Evolutionary conservation across 768 basidiomycete species (phyloP).

Genomic region (Leccinum subtestaceum): DNA sequence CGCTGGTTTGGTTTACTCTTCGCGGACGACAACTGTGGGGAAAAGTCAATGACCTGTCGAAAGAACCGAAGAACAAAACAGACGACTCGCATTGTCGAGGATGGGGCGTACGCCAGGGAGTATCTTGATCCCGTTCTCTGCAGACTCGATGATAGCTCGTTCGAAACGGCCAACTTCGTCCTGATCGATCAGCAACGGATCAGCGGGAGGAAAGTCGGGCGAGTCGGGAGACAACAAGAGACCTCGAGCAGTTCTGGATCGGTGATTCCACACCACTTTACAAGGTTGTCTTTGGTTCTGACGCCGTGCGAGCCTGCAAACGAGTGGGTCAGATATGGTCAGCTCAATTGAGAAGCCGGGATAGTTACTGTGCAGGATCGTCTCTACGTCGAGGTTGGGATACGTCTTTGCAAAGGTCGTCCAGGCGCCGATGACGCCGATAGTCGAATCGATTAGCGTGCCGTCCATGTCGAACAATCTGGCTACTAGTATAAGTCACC

Average conservation of each 20-base stretch:
- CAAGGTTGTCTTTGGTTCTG: constrained; percentile 79
- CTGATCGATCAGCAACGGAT: constrained; percentile 34
- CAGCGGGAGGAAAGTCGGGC: background rate
- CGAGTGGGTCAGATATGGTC: background rate
- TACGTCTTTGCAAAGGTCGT: constrained; percentile 69
- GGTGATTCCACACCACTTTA: constrained; percentile 63
- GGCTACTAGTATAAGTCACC: background rate
- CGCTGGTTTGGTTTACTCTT: constrained; percentile 49
- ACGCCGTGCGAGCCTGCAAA: constrained; percentile 73
- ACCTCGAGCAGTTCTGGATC: constrained; percentile 73
- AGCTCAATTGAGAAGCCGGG: background rate
- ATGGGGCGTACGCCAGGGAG: constrained; percentile 70
- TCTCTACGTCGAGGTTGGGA: constrained; percentile 56
- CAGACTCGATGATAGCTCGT: constrained; percentile 65
- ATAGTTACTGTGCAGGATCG: constrained; percentile 60
- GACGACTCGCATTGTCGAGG: constrained; percentile 48
- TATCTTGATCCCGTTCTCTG: constrained; percentile 58
- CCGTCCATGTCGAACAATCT: constrained; percentile 86
- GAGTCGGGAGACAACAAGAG: constrained; percentile 4
- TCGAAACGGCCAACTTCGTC: constrained; percentile 78
- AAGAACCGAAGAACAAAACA: background rate
- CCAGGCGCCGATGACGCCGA: constrained; percentile 84
- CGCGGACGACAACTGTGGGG: constrained; percentile 26
- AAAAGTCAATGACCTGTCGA: constrained; percentile 7
- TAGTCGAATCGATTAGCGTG: constrained; percentile 78